Conservation (phyloP, 2,329 filamentous ascomycete genomes). For the Dothistroma pini region DNA sequence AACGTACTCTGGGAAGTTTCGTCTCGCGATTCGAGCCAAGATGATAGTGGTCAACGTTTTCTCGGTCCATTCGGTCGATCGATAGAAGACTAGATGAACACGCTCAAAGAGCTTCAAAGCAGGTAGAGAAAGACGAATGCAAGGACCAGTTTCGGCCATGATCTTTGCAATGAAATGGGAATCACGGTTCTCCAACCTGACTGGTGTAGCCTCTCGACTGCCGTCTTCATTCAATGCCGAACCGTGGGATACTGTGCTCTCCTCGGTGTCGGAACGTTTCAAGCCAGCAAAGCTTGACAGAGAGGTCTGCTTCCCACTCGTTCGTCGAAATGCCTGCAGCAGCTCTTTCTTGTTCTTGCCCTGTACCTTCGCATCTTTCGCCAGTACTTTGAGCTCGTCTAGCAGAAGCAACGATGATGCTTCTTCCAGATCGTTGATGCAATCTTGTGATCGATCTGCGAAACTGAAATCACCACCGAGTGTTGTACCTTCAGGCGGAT, state of each 20-base stretch:
- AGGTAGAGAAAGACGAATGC: conserved; percentile 71
- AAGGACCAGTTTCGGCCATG: conserved; percentile 71
- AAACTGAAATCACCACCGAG: conserved; percentile 66
- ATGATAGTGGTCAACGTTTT: conserved; percentile 96
- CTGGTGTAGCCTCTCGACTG: conserved; percentile 39
- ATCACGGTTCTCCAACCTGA: conserved; percentile 59
- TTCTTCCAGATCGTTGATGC: conserved; percentile 75
- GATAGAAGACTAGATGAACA: conserved; percentile 92
- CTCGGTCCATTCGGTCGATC: conserved; percentile 95
- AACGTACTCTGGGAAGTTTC: conserved; percentile 86
- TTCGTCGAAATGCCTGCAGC: conserved; percentile 66
- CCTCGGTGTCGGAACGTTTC: conserved; percentile 60
- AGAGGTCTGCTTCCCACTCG: conserved; percentile 70
- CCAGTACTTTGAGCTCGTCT: conserved; percentile 79
- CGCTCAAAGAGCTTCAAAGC: conserved; percentile 83
- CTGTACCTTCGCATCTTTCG: conserved; percentile 80
- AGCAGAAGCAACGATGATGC: conserved; percentile 77
- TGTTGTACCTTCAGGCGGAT: conserved; percentile 45
- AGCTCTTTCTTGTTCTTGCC: conserved; percentile 86
- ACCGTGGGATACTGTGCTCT: conserved; percentile 49
- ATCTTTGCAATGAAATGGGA: conserved; percentile 75
- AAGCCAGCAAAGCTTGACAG: conserved; percentile 64
- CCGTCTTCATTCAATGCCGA: conserved; percentile 32
- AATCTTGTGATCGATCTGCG: conserved; percentile 70
- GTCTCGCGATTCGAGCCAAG: conserved; percentile 78